Base-by-base conservation (phyloP, 768 basidiomycete species). In the Lenzites betulinus region DNA sequence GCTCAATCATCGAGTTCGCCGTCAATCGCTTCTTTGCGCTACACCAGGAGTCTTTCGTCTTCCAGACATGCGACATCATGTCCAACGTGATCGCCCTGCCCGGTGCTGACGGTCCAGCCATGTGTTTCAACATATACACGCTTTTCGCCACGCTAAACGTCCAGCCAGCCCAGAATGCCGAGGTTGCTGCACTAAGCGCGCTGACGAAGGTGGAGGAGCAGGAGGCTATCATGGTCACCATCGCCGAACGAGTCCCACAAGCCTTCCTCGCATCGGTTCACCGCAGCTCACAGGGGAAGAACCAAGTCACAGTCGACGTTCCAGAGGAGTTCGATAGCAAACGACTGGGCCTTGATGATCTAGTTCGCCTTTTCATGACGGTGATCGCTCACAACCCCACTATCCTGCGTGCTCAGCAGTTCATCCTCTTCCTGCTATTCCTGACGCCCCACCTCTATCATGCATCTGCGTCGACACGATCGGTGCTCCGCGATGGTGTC, bases 311-410 rank as follows among this genome's bases (percentile, higher is more conserved):
- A 2, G 70, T 62, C 13, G 62, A 63, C 15, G 63, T 67, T 2
- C 84, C 83, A 3, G 83, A 86, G 30, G 80, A 87, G 70, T 86
- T 85, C 61, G 86, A 87, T 68, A 76, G 79, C 20, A 78, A 77
- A 59, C 74, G 78, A 3, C 78, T 93, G 15, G 76, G 76, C 20
- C 76, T 88, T 66, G 87, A 88, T 60, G 78, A 92, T 67, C 77
- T 91, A 25, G 83, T 90, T 28, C 82, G 85, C 16, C 77, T 93
- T 8, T 85, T 91, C 68, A 78, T 92, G 30, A 92, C 90, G 1
- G 86, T 93, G 59, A 89, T 93, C 54, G 90, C 89, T 7, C 87
- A 91, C 64, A 86, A 91, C 69, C 79, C 86, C 16, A 77, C 81
- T 5, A 85, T 85, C 48, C 71, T 82, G 23, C 84, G 90, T 22